phyloP scores from a whole-genome alignment of 495 filamentous ascomycete species.

The Penicillium roqueforti region DNA sequence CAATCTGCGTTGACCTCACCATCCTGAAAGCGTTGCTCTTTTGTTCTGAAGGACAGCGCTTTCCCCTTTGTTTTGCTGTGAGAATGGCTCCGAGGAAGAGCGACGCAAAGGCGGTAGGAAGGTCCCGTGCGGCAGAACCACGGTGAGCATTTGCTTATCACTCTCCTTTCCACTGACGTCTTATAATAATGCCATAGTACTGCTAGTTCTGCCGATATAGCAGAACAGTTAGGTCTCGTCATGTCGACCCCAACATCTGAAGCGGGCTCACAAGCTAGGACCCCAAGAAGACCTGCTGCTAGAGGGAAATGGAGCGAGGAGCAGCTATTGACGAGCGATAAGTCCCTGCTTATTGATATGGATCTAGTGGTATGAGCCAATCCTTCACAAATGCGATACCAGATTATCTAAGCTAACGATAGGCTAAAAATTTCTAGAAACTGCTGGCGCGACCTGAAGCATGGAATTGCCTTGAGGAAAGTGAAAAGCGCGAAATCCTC shows the following conservation, averaged over 20 bases:
- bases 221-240: slow-evolving; percentile 13
- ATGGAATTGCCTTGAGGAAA: slow-evolving; percentile 54
- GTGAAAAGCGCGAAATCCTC: slow-evolving; percentile 54
- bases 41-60: not conserved
- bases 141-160: slow-evolving; percentile 12
- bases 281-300: slow-evolving; percentile 29
- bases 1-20: slow-evolving; percentile 95
- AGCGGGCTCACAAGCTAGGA: slow-evolving; percentile 15
- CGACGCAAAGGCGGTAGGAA: slow-evolving; percentile 31
- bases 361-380: slow-evolving; percentile 52
- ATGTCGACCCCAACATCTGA: slow-evolving; percentile 21
- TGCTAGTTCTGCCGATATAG: slow-evolving; percentile 23
- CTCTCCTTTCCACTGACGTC: slow-evolving; percentile 3
- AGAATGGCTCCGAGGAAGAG: slow-evolving; percentile 28
- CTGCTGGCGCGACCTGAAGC: slow-evolving; percentile 52
- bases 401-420: slow-evolving; percentile 4
- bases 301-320: slow-evolving; percentile 44
- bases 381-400: not conserved
- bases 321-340: slow-evolving; percentile 51
- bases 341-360: slow-evolving; percentile 49
- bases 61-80: slow-evolving; percentile 20
- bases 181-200: slow-evolving; percentile 20
- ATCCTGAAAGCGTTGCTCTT: slow-evolving; percentile 45
- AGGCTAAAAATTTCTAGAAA: slow-evolving; percentile 35
- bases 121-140: slow-evolving; percentile 27